Base-by-base conservation (phyloP, 371 early-diverging fungal species). In the Mucor irregularis region DNA sequence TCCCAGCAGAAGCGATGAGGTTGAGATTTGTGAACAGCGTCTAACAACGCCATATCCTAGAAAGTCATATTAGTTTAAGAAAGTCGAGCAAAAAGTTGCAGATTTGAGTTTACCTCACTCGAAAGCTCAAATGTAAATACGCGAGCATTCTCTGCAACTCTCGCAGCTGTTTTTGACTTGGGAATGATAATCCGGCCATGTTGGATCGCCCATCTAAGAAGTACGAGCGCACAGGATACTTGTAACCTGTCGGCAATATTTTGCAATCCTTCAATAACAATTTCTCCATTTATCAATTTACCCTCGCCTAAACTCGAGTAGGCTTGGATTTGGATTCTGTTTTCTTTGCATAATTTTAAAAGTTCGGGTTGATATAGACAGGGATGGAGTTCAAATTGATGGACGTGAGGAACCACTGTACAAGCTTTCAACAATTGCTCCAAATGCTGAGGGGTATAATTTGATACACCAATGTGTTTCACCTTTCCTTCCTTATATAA, bases 281-380 rank as follows among this genome's bases (percentile, higher is more conserved):
- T 29, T 9, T 58, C 47, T 6, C 76, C 80, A 7, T 75, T 67
- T 11, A 91, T 58, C 0, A 92, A 66, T 3, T 64, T 62, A 0
- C 93, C 91, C 71, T 94, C 93, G 0, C 98, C 99, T 4, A 98
- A 76, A 56, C 90, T 88, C 3, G 94, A 93, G 65, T 98, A 99
- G 0, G 94, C 96, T 54, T 93, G 88, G 5, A 94, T 76, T 16
- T 75, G 75, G 8, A 79, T 79, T 0, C 54, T 49, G 38, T 79
- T 45, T 29, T 70, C 13, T 7, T 51, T 25, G 19, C 81, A 81
- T 1, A 73, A 29, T 1, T 53, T 49, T 1, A 79, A 24, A 0
- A 81, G 14, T 5, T 70, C 70, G 13, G 54, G 43, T 56, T 80
- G 81, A 21, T 72, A 57, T 8, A 78, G 61, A 34, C 71, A 71